Base-by-base conservation (phyloP, 371 early-diverging fungal species). In the Circinella minor region DNA sequence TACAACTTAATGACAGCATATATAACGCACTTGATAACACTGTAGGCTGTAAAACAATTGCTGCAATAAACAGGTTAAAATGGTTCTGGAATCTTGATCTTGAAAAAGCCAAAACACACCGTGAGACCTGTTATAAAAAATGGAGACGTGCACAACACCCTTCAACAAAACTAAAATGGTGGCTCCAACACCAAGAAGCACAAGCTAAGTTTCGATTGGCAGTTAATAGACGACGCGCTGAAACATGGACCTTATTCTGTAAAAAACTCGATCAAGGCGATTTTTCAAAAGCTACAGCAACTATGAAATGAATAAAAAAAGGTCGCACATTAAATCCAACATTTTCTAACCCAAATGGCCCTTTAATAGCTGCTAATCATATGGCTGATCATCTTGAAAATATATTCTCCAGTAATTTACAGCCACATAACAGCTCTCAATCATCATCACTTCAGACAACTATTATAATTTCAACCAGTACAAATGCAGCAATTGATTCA, bases 211-310 rank as follows among this genome's bases (percentile, higher is more conserved):
- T 71, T 57, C 17, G 63, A 14, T 9, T 47, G 46, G 17, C 55
- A 4, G n/a, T 65, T 3, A n/a, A n/a, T 39, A 39, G 17, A 55
- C 65, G 68, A 10, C 57, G 62, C 1, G 67, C 62, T 15, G 61
- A 76, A 68, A 76, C 73, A 4, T 73, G 71, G 70, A 15, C 34
- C 4, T 49, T 55, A 17, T 68, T 75, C 47, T 71, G 71, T 43
- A 18, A 34, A 38, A 36, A 34, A 27, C 18, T 63, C 4, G 64
- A 59, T 1, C 47, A 39, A 17, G 27, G 46, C 14, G 51, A 65
- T 10, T 71, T 66, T n/a, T 48, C 39, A 49, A 63, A 55, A 20
- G 59, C 69, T 15, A 63, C 63, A 4, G 69, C 69, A 15, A 69
- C 69, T 9, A 69, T 69, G 54, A 69, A 69, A 36, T 17, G 47